A percentile compares a stretch with the other conserved stretches of the same genome.
Conservation (phyloP, 805 yeast genomes). For the Candida coquimbonensis region DNA sequence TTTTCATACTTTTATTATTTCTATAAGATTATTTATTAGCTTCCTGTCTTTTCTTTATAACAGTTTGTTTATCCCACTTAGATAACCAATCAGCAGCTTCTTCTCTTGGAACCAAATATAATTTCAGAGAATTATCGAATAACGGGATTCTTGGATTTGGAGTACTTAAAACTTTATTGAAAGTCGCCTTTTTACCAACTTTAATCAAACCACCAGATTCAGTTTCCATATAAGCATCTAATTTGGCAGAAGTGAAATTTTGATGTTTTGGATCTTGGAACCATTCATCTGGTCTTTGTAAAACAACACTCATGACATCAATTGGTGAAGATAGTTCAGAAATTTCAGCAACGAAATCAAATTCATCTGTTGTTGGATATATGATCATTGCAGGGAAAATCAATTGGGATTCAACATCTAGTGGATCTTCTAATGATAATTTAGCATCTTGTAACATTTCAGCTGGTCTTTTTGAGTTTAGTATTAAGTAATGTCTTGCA, state of each 20-base stretch:
- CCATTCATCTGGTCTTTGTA: conserved; percentile 65
- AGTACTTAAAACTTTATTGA: conserved; percentile 57
- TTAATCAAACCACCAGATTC: conserved; percentile 77
- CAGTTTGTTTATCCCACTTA: conserved; percentile 56
- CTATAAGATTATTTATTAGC: too few relatives aligned
- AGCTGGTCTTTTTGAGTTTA: conserved; percentile 46
- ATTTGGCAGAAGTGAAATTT: conserved; percentile 49
- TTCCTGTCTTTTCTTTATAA: conserved; percentile 39
- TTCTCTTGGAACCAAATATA: conserved; percentile 73
- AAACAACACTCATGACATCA: conserved; percentile 53
- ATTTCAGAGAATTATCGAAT: conserved; percentile 63
- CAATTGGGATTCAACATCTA: conserved; percentile 69
- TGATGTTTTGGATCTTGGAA: conserved; percentile 51
- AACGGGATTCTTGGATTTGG: conserved; percentile 64
- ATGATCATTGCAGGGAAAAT: conserved; percentile 75
- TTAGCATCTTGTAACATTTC: conserved; percentile 48
- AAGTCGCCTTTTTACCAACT: conserved; percentile 67
- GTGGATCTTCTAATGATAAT: conserved; percentile 52
- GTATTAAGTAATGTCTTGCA: conserved; percentile 46
- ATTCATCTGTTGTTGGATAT: conserved; percentile 79
- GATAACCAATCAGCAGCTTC: conserved; percentile 60
- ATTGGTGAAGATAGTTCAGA: conserved; percentile 65
- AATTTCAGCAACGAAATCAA: conserved; percentile 71
- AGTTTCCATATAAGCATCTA: conserved; percentile 80
- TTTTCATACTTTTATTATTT: too few relatives aligned